phyloP scores from a whole-genome alignment of 2,329 filamentous ascomycete species.

The Alternaria rosae region DNA sequence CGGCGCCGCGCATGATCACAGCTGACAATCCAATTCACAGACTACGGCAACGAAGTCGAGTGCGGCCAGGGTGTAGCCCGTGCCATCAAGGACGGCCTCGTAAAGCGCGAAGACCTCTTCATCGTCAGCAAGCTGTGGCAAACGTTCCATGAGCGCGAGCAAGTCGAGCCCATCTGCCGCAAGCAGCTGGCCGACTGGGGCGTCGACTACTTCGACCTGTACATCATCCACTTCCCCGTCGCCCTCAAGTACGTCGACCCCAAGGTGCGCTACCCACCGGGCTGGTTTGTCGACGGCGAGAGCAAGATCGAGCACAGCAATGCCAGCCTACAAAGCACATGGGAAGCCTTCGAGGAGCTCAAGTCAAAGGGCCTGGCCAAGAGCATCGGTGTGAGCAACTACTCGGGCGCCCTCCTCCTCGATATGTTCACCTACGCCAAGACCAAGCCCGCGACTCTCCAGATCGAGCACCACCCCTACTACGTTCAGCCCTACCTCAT shows the following conservation, averaged over 20 bases:
- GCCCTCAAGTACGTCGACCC: slow-evolving; percentile 68
- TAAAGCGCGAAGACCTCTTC: slow-evolving; percentile 76
- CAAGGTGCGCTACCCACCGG: slow-evolving; percentile 46
- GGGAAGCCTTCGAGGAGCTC: slow-evolving; percentile 53
- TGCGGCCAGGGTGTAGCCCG: slow-evolving; percentile 47
- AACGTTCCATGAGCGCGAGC: slow-evolving; percentile 82
- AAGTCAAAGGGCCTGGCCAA: slow-evolving; percentile 44
- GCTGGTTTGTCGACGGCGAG: slow-evolving; percentile 46
- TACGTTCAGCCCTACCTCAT: slow-evolving; percentile 45
- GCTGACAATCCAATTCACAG: slow-evolving; percentile 22
- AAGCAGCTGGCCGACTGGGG: slow-evolving; percentile 54
- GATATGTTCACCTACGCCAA: slow-evolving; percentile 62
- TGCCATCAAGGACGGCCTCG: slow-evolving; percentile 49
- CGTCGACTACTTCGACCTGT: slow-evolving; percentile 51
- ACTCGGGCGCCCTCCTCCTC: slow-evolving; percentile 55
- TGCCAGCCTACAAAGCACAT: slow-evolving; percentile 46
- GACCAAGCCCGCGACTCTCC: slow-evolving; percentile 45
- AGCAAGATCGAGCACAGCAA: slow-evolving; percentile 49
- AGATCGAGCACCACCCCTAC: slow-evolving; percentile 52
- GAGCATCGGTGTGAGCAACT: slow-evolving; percentile 50
- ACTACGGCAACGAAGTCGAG: slow-evolving; percentile 51
- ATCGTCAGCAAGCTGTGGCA: slow-evolving; percentile 95
- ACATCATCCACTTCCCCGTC: slow-evolving; percentile 87
- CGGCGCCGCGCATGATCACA: neutral
- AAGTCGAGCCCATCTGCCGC: slow-evolving; percentile 77